Percentiles rank a stretch among this genome's conserved stretches.
These are phyloP conservation scores for Dicorynia guianensis DNA, from an alignment of 306 rosid species.

Conservation along the genomic window DNA sequence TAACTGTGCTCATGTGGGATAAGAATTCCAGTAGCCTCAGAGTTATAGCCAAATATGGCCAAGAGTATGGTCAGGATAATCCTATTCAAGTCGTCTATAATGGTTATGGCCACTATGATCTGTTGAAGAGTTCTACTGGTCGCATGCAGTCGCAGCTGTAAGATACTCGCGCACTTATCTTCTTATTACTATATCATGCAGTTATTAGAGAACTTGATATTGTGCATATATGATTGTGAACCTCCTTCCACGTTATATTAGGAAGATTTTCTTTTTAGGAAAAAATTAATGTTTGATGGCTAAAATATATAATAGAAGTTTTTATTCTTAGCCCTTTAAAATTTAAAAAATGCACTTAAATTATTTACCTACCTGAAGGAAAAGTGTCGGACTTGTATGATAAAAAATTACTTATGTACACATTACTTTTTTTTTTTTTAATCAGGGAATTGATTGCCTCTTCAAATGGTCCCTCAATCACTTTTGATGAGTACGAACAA, in stretches of 20 bases:
- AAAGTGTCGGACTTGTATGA: too few species aligned
- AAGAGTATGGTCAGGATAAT: slow-evolving; percentile 72
- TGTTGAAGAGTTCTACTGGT: slow-evolving; percentile 38
- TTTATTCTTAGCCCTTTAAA: too few species aligned
- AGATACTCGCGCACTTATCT: slow-evolving; percentile 24
- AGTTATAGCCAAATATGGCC: slow-evolving; percentile 83
- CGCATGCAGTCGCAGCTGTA: slow-evolving; percentile 32
- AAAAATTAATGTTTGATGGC: too few species aligned
- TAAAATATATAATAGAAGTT: too few species aligned
- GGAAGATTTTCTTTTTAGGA: too few species aligned
- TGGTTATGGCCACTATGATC: slow-evolving; percentile 86
- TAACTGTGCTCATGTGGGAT: slow-evolving; percentile 74
- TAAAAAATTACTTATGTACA: too few species aligned
- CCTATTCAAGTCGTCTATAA: slow-evolving; percentile 74
- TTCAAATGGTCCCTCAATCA: too few species aligned
- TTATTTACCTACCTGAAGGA: too few species aligned
- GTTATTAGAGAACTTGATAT: background rate
- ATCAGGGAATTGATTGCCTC: too few species aligned
- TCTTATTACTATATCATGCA: background rate
- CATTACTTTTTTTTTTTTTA: too few species aligned
- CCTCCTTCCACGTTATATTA: background rate
- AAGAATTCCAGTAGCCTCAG: slow-evolving; percentile 51
- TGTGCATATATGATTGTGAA: slow-evolving; percentile 12
- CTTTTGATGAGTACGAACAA: too few species aligned
- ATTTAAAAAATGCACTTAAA: too few species aligned